Conservation (phyloP, 164 flowering plant species). For the Paratinospora sagittata region DNA sequence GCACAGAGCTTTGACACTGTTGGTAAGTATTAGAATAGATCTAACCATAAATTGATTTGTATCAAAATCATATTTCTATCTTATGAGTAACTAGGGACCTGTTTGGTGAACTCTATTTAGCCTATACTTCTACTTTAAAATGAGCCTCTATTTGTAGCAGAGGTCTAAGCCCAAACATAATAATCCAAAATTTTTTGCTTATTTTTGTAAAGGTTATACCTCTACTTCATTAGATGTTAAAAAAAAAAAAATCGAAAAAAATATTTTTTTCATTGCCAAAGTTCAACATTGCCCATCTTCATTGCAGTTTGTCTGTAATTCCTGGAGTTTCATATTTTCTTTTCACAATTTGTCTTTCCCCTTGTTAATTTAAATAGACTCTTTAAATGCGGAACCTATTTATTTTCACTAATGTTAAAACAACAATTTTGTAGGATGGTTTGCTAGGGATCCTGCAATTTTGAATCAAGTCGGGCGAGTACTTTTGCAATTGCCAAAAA, state of each 20-base stretch:
- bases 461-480: conserved; percentile 64
- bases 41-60: no score
- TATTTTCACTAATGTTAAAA: neutral
- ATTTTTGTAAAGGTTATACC: no score
- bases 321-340: neutral
- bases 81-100: no score
- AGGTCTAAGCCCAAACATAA: no score
- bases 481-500: conserved; percentile 38
- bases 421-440: conserved; percentile 61
- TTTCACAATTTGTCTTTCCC: neutral
- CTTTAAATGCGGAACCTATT: neutral
- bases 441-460: conserved; percentile 70
- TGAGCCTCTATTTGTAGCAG: no score
- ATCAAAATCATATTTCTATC: no score
- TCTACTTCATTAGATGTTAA: neutral
- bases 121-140: no score
- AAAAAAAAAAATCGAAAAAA: neutral
- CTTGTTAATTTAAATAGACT: neutral
- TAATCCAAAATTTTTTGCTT: no score
- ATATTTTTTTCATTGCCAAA: neutral
- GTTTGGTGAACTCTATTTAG: no score
- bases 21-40: no score
- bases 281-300: neutral
- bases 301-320: neutral
- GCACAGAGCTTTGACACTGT: conserved; percentile 94